phyloP scores from a whole-genome alignment of 2,329 filamentous ascomycete genomes.

The Sarocladium strictum region DNA sequence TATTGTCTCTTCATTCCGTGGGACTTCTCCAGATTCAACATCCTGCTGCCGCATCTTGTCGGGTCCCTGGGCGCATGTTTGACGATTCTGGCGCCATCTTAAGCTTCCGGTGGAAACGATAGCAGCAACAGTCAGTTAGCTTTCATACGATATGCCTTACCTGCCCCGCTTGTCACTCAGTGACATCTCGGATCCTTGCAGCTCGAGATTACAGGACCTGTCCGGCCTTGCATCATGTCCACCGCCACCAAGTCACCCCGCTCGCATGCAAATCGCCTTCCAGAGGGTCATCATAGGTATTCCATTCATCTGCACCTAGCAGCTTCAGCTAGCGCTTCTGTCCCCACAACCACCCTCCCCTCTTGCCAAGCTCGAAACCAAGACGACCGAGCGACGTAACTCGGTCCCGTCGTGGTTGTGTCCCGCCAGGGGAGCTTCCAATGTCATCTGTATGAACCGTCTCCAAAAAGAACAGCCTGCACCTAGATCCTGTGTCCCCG shows the following conservation, averaged over 20 bases:
- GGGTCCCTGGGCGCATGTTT: too few relatives aligned
- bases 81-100: too few relatives aligned
- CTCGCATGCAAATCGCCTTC: not conserved
- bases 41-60: too few relatives aligned
- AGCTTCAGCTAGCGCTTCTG: not conserved
- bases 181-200: slow-evolving; percentile 1
- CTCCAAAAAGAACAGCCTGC: not conserved
- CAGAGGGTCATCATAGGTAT: not conserved
- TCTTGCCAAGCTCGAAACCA: not conserved
- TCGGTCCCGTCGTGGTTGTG: too few relatives aligned
- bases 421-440: not conserved
- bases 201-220: slow-evolving; percentile 5
- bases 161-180: slow-evolving; percentile 2
- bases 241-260: not conserved
- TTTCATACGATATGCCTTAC: too few relatives aligned
- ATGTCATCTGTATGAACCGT: not conserved
- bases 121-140: not conserved
- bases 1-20: not conserved
- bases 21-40: too few relatives aligned
- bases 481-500: not conserved
- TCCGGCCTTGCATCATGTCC: not conserved
- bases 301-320: slow-evolving; percentile 4
- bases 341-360: not conserved
- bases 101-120: too few relatives aligned
- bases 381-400: too few relatives aligned